A percentile compares a stretch with the other conserved stretches of the same genome.
These are phyloP conservation scores for Cladophialophora yegresii DNA, from an alignment of 2,329 filamentous ascomycete species.

Conservation along the genomic window DNA sequence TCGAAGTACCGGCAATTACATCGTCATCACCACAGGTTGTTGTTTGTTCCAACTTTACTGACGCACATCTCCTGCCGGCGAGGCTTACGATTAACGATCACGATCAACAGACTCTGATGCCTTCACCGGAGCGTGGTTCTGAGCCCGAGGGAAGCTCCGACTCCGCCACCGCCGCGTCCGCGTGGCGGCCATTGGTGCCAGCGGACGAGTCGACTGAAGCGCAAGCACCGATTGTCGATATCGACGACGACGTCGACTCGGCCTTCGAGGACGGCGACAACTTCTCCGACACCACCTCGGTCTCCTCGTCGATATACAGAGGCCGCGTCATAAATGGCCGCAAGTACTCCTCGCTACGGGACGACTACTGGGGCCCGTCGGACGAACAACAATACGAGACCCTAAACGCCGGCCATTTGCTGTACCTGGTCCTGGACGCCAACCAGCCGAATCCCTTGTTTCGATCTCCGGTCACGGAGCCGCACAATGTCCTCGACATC, in stretches of 20 bases:
- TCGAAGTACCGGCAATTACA: background rate
- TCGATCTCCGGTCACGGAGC: conserved; percentile 24
- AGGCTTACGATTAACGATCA: background rate
- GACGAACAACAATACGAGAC: conserved; percentile 36
- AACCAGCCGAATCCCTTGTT: conserved; percentile 31
- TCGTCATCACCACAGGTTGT: background rate
- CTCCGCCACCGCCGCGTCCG: background rate
- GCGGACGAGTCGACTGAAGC: background rate
- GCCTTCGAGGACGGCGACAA: conserved; percentile 23
- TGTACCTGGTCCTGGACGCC: conserved; percentile 31
- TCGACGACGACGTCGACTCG: conserved; percentile 20
- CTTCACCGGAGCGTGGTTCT: background rate
- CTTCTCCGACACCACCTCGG: conserved; percentile 36
- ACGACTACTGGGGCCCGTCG: conserved; percentile 29
- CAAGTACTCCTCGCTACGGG: conserved; percentile 35
- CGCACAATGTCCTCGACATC: conserved; percentile 35
- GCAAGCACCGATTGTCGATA: too few relatives aligned
- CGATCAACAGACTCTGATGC: background rate
- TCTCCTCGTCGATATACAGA: conserved; percentile 35
- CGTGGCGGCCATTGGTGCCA: background rate
- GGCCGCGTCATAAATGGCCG: conserved; percentile 38
- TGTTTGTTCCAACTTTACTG: background rate
- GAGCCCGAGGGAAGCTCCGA: background rate
- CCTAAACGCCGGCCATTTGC: conserved; percentile 36
- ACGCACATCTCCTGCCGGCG: too few relatives aligned